phyloP scores from a whole-genome alignment of 2,329 filamentous ascomycete species.

The Neofusicoccum sp. region DNA sequence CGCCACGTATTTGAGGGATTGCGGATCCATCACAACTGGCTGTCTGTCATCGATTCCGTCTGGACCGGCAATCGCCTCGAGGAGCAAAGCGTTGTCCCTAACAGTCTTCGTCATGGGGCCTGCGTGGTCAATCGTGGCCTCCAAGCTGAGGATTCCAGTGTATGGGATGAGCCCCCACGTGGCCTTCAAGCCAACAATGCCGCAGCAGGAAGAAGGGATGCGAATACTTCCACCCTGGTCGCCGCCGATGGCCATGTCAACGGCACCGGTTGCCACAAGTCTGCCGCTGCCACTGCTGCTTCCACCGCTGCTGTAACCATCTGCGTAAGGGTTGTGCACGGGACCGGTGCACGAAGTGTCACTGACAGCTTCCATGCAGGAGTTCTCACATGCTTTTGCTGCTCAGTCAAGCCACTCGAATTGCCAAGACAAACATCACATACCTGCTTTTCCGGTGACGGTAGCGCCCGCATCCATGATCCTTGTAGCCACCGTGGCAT shows the following conservation, averaged over 20 bases:
- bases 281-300: conserved; percentile 54
- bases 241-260: conserved; percentile 52
- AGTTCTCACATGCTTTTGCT: too few relatives aligned
- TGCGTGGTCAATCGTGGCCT: conserved; percentile 55
- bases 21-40: conserved; percentile 35
- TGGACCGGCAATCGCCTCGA: conserved; percentile 51
- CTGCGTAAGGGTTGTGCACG: conserved; percentile 49
- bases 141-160: conserved; percentile 45
- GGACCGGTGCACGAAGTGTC: conserved; percentile 45
- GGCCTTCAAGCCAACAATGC: conserved; percentile 53
- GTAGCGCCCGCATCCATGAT: conserved; percentile 34
- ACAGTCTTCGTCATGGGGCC: conserved; percentile 50
- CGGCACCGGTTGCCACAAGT: conserved; percentile 47
- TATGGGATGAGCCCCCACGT: conserved; percentile 57
- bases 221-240: conserved; percentile 54
- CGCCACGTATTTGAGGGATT: conserved; percentile 42
- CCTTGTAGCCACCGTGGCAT: conserved; percentile 32
- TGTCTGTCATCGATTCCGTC: conserved; percentile 52
- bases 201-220: conserved; percentile 45
- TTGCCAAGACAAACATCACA: too few relatives aligned
- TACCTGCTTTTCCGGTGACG: conserved; percentile 32
- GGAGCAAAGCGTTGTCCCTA: conserved; percentile 46
- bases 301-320: conserved; percentile 54
- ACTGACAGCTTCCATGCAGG: conserved; percentile 29
- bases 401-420: too few relatives aligned